Percentiles rank a stretch among this genome's conserved stretches.
Conservation (phyloP, 257 asterid genomes). For the Anisodus tanguticus region DNA sequence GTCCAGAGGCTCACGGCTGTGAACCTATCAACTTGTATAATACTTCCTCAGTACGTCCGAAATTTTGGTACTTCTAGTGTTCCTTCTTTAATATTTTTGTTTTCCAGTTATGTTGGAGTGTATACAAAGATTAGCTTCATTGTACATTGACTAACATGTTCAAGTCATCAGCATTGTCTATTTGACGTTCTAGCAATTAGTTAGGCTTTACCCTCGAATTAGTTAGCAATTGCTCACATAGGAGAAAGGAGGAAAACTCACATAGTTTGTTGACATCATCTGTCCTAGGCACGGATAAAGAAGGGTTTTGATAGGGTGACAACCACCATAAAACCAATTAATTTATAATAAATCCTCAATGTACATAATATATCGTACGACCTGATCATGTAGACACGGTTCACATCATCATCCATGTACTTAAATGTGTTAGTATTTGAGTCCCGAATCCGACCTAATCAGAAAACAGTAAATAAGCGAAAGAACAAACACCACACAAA, state of each 20-base stretch:
- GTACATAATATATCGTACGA: neutral
- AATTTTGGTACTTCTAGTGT: neutral
- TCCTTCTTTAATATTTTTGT: neutral
- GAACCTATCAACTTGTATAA: constrained; percentile 4
- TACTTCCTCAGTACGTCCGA: neutral
- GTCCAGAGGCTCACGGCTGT: constrained; percentile 35
- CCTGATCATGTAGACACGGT: neutral
- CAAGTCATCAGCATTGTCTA: neutral
- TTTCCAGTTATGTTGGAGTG: neutral
- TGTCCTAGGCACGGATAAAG: neutral
- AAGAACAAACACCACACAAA: no score
- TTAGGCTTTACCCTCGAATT: no score
- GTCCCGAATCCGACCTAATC: no score
- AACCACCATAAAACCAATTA: neutral
- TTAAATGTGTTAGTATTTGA: neutral
- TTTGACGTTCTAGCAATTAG: neutral
- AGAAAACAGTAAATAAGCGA: no score
- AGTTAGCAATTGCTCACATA: no score
- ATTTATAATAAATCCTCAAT: neutral
- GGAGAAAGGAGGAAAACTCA: no score
- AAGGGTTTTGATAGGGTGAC: neutral
- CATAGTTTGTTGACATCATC: neutral
- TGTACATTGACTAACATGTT: neutral
- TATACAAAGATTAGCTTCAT: neutral
- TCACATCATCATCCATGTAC: neutral